Base-by-base conservation (phyloP, 2,329 filamentous ascomycete species). In the Trichocomaceae sp. region DNA sequence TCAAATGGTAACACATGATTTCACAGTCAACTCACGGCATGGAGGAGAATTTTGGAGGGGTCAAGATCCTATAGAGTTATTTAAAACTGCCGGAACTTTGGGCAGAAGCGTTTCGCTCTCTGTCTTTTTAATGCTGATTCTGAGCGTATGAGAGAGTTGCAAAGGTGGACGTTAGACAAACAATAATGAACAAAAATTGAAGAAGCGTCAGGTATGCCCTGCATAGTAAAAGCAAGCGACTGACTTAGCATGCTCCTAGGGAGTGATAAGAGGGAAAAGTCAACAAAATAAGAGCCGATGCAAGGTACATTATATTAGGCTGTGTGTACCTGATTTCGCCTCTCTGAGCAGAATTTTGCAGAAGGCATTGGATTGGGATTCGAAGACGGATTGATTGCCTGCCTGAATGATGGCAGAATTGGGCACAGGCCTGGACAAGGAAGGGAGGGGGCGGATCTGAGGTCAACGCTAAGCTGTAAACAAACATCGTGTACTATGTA, bases 21-120 rank as follows among this genome's bases (percentile, higher is more conserved):
- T 37, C 52, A 47, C 35, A 41, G 42, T 7, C 39, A 41, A 58
- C 56, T 57, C 48, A 57, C 55, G 55, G 46, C 55, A 57, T 57
- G 45, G 37, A 53, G 49, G 49, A 55, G 26, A 44, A 23, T 42
- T 31, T 47, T 29, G 22, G 41, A 17, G 26, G 23, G n/a, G 19
- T 12, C 39, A 13, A 20, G 13, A 6, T n/a, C 15, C 3, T 33
- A 31, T 4, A 31, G 12, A 22, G 42, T 23, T 22, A 19, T 52
- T 37, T 19, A 20, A 9, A 44, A 20, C n/a, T 19, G 20, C 17
- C 41, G n/a, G 41, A 4, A 35, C 31, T 15, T 15, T 13, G 12
- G 31, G 15, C 10, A 2, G 5, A 15, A 8, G 2, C 13, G 5
- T 35, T 35, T 35, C 29, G 4, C 2, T 35, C 15, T 35, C 13